These are phyloP conservation scores for Phalaenopsis hybrid DNA, from an alignment of 116 monocot genomes.

Conservation along the genomic window DNA sequence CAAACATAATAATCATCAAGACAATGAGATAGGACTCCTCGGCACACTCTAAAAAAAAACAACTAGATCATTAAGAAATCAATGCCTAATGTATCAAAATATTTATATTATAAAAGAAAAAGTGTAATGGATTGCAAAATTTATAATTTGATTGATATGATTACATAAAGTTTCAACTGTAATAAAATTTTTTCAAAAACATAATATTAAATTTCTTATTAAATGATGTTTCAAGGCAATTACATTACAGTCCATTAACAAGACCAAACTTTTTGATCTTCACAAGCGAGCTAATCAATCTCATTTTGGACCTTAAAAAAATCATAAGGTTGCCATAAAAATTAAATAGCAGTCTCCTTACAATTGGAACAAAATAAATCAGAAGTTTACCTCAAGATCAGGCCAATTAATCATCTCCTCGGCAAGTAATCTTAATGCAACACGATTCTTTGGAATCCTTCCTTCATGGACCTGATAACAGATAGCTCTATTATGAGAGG, in stretches of 20 bases:
- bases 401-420: slow-evolving; percentile 89
- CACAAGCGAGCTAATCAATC: not conserved
- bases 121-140: not conserved
- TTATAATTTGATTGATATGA: not conserved
- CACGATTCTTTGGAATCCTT: slow-evolving; percentile 61
- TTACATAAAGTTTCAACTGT: not conserved
- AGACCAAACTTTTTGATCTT: not conserved
- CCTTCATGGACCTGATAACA: slow-evolving; percentile 64
- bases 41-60: not conserved
- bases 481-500: not conserved
- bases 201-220: too few species aligned
- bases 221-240: too few species aligned
- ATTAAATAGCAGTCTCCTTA: not conserved
- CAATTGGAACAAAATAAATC: not conserved
- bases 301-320: not conserved
- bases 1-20: not conserved
- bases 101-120: not conserved
- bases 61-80: not conserved
- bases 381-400: slow-evolving; percentile 66
- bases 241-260: too few species aligned
- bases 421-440: slow-evolving; percentile 65
- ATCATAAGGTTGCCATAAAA: not conserved
- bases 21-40: not conserved
- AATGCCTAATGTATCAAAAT: not conserved
- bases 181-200: not conserved